Conservation (phyloP, 306 rosid genomes). For the Cucurbita maxima region DNA sequence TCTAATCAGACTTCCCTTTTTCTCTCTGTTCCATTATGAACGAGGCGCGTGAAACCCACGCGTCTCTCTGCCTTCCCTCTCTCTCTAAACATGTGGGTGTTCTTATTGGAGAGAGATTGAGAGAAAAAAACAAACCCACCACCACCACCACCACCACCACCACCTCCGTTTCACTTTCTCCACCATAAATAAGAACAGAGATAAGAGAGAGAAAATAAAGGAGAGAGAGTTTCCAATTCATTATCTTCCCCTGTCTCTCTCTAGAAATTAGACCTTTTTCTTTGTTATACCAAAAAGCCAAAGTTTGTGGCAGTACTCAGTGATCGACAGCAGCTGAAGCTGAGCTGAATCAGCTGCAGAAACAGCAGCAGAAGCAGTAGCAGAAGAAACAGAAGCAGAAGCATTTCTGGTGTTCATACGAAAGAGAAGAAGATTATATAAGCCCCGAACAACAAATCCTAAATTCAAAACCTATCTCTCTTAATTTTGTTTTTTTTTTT, state of each 20-base stretch:
- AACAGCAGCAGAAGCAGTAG: constrained; percentile 7
- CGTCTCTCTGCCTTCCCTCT: neutral
- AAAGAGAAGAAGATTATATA: neutral
- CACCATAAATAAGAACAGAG: too few species aligned
- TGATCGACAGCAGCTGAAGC: constrained; percentile 15
- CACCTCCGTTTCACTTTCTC: constrained; percentile 16
- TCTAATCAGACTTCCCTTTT: neutral
- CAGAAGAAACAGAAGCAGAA: neutral
- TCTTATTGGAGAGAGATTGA: constrained; percentile 62
- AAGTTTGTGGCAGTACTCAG: constrained; percentile 24
- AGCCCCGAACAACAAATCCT: neutral
- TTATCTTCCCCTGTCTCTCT: neutral
- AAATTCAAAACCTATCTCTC: constrained; percentile 1
- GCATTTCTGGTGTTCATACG: neutral
- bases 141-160: neutral
- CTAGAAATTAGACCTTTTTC: neutral
- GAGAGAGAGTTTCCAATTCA: too few species aligned
- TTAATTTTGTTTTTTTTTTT: neutral
- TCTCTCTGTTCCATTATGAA: neutral
- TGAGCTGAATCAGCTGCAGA: neutral
- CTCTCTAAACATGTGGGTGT: constrained; percentile 12
- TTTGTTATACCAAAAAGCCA: constrained; percentile 26
- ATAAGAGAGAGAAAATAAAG: neutral
- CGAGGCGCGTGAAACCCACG: neutral
- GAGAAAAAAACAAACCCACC: neutral